These are phyloP conservation scores for Aspergillus piperis DNA, from an alignment of 2,329 filamentous ascomycete genomes.

Conservation along the genomic window DNA sequence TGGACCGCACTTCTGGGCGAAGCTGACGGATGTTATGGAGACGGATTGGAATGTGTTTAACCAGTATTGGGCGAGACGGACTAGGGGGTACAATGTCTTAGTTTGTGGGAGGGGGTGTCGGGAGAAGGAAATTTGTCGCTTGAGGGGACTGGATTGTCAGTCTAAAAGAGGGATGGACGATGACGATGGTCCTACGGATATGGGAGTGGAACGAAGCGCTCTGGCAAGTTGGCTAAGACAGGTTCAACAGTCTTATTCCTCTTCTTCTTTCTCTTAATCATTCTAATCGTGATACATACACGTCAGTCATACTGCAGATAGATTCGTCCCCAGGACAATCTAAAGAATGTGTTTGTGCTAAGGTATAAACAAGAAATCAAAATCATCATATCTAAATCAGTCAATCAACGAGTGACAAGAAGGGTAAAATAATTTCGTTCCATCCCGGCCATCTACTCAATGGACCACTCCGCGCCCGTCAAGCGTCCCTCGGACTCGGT, in stretches of 20 bases:
- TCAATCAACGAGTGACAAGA: constrained; percentile 13
- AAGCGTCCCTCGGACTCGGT: constrained; percentile 43
- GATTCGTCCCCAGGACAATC: background rate
- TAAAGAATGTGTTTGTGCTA: background rate
- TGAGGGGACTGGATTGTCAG: background rate
- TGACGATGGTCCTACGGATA: background rate
- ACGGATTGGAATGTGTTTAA: constrained; percentile 47
- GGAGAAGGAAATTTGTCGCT: constrained; percentile 49
- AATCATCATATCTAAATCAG: constrained; percentile 5
- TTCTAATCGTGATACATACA: background rate
- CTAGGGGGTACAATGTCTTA: constrained; percentile 48
- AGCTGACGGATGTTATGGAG: constrained; percentile 55
- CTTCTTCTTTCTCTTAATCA: too few relatives aligned
- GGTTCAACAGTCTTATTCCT: background rate
- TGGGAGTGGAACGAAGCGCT: background rate
- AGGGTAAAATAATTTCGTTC: background rate
- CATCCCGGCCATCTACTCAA: constrained; percentile 29
- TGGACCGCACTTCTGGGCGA: constrained; percentile 56
- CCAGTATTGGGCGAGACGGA: constrained; percentile 51
- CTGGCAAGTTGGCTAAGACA: background rate
- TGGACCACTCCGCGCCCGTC: constrained; percentile 44
- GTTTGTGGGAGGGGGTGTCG: constrained; percentile 49
- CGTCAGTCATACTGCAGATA: background rate
- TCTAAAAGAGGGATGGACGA: background rate
- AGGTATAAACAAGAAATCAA: constrained; percentile 8